Conservation (phyloP, 2,329 filamentous ascomycete species). For the Alternaria atra region DNA sequence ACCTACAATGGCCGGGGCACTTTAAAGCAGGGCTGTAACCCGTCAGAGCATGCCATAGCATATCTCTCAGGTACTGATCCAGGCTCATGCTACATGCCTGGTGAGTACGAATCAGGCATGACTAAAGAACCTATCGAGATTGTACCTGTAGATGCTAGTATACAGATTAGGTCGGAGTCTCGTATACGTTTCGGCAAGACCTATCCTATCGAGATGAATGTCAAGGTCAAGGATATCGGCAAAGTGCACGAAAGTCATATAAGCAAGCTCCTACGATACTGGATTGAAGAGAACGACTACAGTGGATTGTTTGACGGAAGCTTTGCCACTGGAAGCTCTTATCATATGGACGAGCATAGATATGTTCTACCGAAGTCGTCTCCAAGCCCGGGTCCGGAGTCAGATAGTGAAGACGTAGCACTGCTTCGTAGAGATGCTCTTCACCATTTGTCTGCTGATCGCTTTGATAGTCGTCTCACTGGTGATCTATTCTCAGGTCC, state of each 20-base stretch:
- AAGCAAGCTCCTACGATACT: slow-evolving; percentile 22
- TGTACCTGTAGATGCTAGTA: slow-evolving; percentile 20
- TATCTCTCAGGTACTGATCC: slow-evolving; percentile 30
- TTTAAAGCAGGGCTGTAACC: slow-evolving; percentile 48
- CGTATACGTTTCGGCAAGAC: slow-evolving; percentile 54
- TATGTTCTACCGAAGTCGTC: too few species aligned
- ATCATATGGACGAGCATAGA: too few species aligned
- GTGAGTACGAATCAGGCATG: slow-evolving; percentile 46
- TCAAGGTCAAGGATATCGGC: slow-evolving; percentile 56
- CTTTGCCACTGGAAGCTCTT: too few species aligned
- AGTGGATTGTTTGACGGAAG: too few species aligned
- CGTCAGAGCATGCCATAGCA: slow-evolving; percentile 51
- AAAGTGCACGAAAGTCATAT: slow-evolving; percentile 41
- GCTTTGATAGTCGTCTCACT: too few species aligned
- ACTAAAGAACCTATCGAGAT: slow-evolving; percentile 52
- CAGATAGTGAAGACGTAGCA: too few species aligned
- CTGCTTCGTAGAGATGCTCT: too few species aligned
- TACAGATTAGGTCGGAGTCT: slow-evolving; percentile 46
- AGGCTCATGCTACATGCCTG: slow-evolving; percentile 10
- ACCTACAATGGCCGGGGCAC: slow-evolving; percentile 53
- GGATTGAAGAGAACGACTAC: not conserved
- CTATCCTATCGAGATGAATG: slow-evolving; percentile 55
- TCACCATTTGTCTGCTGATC: too few species aligned
- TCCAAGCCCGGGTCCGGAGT: too few species aligned
- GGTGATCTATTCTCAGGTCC: too few species aligned